Evolutionary conservation across 164 flowering plant species (phyloP), one percentile per base, ranked within the genome.

Genomic region (Stephania yunnanensis): DNA sequence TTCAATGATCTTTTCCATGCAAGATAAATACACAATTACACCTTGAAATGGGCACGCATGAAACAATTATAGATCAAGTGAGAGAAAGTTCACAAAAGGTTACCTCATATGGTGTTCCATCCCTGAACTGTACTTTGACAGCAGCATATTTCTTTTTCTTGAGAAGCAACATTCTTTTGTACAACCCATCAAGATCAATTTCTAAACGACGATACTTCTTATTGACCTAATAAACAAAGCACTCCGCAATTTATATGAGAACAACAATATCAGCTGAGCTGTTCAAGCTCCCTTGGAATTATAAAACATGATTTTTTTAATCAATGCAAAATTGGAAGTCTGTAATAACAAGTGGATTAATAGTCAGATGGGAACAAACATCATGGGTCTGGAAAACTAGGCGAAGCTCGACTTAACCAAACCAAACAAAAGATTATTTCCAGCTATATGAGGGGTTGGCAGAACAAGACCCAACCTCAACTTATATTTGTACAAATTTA

Each of bases 111-210:
- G 88, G 82, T 67, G 4, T 82, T 70, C 93, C 97, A 79, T 96
- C 91, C 78, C 84, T 94, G 79, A 89, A 89, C 74, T 87, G 92
- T 83, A 92, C 79, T 80, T 92, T 96, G 72, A 96, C 93, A 71
- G 99, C 98, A 67, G 99, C 99, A 87, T 96, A 96, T 79, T 96
- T 96, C 85, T 96, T 96, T 84, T 96, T 96, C 92, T 94, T 96
- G 69, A 96, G 93, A 80, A 94, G 93, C 48, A 96, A 82, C 98
- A 96, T 96, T 82, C 98, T 92, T 91, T 91, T 92, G 87, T 94
- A 96, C 84, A 94, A 63, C 68, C 99, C 99, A 86, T 96, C 98
- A 82, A 92, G 95, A 81, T 90, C 99, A 83, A 96, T 96, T 82
- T 94, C 95, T 80, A 96, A 80, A 75, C 92, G 87, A 76, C 81